Evolutionary conservation across 805 yeast genomes (phyloP), one percentile per base, ranked within the genome.

Genomic region (Tetrapisispora phaffii): DNA sequence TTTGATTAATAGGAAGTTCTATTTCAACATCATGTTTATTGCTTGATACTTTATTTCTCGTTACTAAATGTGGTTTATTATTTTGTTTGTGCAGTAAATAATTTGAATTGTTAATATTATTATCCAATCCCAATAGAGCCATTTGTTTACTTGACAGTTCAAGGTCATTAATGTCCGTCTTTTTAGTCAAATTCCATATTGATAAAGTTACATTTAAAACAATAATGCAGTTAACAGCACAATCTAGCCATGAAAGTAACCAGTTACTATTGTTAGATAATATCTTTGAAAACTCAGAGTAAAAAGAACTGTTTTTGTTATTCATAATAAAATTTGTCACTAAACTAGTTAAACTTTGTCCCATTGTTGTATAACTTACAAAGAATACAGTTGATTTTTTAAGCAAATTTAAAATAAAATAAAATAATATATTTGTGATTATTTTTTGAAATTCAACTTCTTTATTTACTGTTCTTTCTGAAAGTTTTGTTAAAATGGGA

Each of bases 391-490:
- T 34, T 24, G 56, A 55, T 45, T 58, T 57, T 16, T 46, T 31
- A 7, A 56, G 32, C 10, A 69, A 51, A 32, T 59, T 63, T 43
- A 64, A 54, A 7, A 61, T 41, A 24, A 66, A 54, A 22, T 69
- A 47, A 1, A 59, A 49, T 9, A 67, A 46, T 24, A 62, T 39
- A 48, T 70, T 71, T 2, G 58, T 51, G 5, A 70, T 50, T 8
- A 68, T 56, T 22, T 57, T 59, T 45, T 58, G 61, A 4, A 68
- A 52, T 43, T 67, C 69, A 8, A 62, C 54, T 50, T 72, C 75
- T 49, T 69, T 72, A 46, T 70, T 71, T 7, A 69, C 62, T 15
- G 69, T 58, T 43, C 72, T 55, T 10, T 55, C 48, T 23, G 66
- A 62, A 23, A 68, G 52, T 38, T 56, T 55, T 7, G 47, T 38